These are phyloP conservation scores for Takashimella tepidaria DNA, from an alignment of 1,284 basidiomycete species.

Conservation along the genomic window DNA sequence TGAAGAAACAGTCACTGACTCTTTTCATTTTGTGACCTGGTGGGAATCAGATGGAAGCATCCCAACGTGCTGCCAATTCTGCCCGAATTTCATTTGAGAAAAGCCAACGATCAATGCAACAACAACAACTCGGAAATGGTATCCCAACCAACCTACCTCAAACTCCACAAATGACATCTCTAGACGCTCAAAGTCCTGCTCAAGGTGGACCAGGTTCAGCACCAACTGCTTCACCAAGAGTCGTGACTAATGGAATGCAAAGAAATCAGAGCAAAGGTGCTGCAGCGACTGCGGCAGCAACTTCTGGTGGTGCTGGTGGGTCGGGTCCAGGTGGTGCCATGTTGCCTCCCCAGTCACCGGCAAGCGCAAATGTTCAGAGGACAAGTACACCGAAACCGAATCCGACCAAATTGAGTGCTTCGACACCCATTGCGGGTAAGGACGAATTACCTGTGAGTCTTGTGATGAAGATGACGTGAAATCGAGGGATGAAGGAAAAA, in stretches of 20 bases:
- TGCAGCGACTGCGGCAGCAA: not conserved
- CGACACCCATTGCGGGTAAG: slow-evolving; percentile 12
- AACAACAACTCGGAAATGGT: slow-evolving; percentile 8
- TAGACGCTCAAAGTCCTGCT: slow-evolving; percentile 14
- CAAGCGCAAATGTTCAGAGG: slow-evolving; percentile 15
- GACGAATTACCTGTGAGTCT: not conserved
- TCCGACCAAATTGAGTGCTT: slow-evolving; percentile 3
- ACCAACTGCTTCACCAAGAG: slow-evolving; percentile 6
- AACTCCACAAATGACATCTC: slow-evolving; percentile 9
- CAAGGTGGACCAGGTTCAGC: slow-evolving; percentile 8
- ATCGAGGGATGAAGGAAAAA: not conserved
- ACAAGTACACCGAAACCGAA: slow-evolving; percentile 28
- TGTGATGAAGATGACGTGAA: slow-evolving; percentile 14
- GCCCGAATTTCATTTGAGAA: slow-evolving; percentile 20
- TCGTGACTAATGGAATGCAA: slow-evolving; percentile 18
- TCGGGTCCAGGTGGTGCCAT: slow-evolving; percentile 37
- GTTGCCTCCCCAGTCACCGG: slow-evolving; percentile 41
- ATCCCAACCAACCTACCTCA: no score
- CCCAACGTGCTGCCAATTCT: slow-evolving; percentile 1
- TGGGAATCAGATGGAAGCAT: slow-evolving; percentile 1
- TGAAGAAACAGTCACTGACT: not conserved
- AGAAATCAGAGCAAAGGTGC: slow-evolving; percentile 36
- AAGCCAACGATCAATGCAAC: slow-evolving; percentile 15
- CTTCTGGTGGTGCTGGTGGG: not conserved
- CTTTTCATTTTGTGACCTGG: not conserved